A percentile compares a stretch with the other conserved stretches of the same genome.
Evolutionary conservation across 768 basidiomycete genomes (phyloP).

Genomic region (Kwoniella sp.): DNA sequence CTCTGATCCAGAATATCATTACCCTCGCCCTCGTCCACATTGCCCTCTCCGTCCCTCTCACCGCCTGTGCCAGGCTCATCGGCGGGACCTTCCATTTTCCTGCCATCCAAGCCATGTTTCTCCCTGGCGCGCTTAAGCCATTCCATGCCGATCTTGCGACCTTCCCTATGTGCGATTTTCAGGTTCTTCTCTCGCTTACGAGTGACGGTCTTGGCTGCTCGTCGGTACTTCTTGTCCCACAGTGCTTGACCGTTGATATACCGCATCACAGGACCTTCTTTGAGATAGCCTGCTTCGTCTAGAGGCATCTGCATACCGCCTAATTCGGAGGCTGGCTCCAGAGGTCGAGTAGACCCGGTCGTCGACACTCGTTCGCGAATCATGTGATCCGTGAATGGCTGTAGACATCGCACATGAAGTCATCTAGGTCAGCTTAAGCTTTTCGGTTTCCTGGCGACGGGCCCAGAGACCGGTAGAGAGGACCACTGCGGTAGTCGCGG

Average conservation of each 20-base stretch:
- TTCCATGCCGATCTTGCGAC: conserved; percentile 37
- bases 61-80: neutral
- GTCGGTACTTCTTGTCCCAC: conserved; percentile 50
- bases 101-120: neutral
- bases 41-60: conserved; percentile 3
- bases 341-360: conserved; percentile 74
- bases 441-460: too few relatives aligned
- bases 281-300: conserved; percentile 71
- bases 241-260: conserved; percentile 63
- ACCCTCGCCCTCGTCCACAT: conserved; percentile 32
- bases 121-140: conserved; percentile 33
- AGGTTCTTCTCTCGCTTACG: conserved; percentile 41
- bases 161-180: conserved; percentile 36
- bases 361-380: conserved; percentile 88
- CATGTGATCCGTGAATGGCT: conserved; percentile 64
- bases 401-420: neutral
- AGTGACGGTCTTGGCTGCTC: conserved; percentile 43
- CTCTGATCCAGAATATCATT: conserved; percentile 57
- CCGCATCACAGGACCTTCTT: conserved; percentile 74
- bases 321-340: conserved; percentile 73
- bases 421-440: neutral
- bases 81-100: neutral
- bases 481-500: too few relatives aligned
- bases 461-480: too few relatives aligned
- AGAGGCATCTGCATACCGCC: conserved; percentile 67